Percentiles rank a stretch among this genome's conserved stretches.
Evolutionary conservation across 768 basidiomycete species (phyloP).

Genomic region (Rhizopogon vinicolor): DNA sequence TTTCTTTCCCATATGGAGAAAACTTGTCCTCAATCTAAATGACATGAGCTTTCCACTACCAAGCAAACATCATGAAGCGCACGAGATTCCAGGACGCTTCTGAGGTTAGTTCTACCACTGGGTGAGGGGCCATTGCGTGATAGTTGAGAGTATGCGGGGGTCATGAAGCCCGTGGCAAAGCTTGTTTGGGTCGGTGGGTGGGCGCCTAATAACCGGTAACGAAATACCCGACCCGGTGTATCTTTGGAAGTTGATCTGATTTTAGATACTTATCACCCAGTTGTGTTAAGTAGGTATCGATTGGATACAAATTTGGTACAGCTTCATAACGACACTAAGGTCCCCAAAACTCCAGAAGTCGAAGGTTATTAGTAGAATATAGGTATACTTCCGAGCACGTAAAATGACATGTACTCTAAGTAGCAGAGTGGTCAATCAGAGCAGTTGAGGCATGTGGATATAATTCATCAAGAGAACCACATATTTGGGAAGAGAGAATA

Average conservation of each 20-base stretch:
- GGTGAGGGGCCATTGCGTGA: conserved; percentile 54
- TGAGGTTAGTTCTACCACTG: conserved; percentile 73
- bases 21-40: conserved; percentile 86
- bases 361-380: conserved; percentile 18
- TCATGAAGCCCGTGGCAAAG: neutral
- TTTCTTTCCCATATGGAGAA: conserved; percentile 85
- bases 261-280: too few species aligned
- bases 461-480: conserved; percentile 9
- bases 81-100: conserved; percentile 88
- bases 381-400: conserved; percentile 20
- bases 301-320: too few species aligned
- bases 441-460: conserved; percentile 22
- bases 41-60: conserved; percentile 4
- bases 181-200: neutral
- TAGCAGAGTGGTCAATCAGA: conserved; percentile 11
- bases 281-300: too few species aligned
- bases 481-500: neutral
- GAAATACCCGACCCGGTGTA: too few species aligned
- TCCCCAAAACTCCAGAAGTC: neutral
- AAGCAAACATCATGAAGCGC: conserved; percentile 14
- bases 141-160: neutral
- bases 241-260: too few species aligned
- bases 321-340: neutral
- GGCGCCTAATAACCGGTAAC: neutral
- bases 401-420: conserved; percentile 13